Evolutionary conservation across 345 rosid genomes (phyloP), one percentile per base, ranked within the genome.

Genomic region (Eucalyptus curtisii): DNA sequence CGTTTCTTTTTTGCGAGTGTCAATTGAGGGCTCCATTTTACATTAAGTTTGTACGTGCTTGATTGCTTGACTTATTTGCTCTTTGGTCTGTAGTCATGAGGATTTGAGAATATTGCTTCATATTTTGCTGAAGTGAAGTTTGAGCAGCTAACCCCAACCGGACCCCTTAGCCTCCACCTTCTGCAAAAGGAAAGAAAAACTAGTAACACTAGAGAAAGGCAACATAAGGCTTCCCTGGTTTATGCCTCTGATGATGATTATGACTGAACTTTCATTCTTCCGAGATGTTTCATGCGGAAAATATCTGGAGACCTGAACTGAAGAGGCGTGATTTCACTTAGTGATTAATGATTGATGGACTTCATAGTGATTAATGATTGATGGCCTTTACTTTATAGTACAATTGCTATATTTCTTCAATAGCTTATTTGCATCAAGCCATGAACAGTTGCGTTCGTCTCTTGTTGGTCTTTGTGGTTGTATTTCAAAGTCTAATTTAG

Each of bases 271-370:
- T 87, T 87, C 88, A 80, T 87, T 87, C 80, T 87, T 59, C 88
- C 12, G 88, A 87, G 88, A 87, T 53, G 55, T 52, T 57, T 59
- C 80, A 9, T 87, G 88, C 52, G 68, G 88, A 87, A 87, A 87
- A 53, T 87, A 87, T 37, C 48, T 87, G 88, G 88, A 87, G 88
- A 87, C 88, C 88, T 87, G 88, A 87, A 44, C 88, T 87, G 88
- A 87, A 59, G 88, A 86, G 87, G 66, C 9, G 24, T 71, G 45
- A 71, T 76, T 76, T 37, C 45, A 37, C 82, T 37, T 37, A 37
- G 81, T 71, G 25, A 17, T 71, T 33, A 33, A 33, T 33, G 53
- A 16, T 16, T 16, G 20, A 16, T 16, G 53, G 53, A 50, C 53
- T 16, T 50, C 53, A 50, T 71, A 33, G 81, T 68, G 7, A 5